Base-by-base conservation (phyloP, 306 rosid species). In the Abrus pulchellus region DNA sequence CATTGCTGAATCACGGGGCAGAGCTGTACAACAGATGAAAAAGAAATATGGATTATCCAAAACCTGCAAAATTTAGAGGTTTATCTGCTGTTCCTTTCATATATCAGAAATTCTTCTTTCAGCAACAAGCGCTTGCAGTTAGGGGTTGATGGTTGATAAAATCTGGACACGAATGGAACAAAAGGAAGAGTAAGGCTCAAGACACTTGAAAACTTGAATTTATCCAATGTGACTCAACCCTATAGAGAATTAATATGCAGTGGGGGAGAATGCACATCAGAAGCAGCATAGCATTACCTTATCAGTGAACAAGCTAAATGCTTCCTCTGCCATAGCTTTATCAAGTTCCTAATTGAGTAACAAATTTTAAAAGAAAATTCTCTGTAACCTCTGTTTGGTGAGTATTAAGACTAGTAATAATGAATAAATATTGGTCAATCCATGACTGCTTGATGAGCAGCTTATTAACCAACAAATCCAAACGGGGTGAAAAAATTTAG, bases 281-380 rank as follows among this genome's bases (percentile, higher is more conserved):
- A 20, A 68, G 45, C 34, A 54, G 20, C 32, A 82, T 49, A 50
- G 20, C 76, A 67, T 60, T 88, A 92, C 98, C 97, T 94, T 90
- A 75, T 89, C 88, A 4, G 90, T 85, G 74, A 94, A 83, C 71
- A 84, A 10, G 54, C 83, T 76, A 84, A 92, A 90, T 57, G 66
- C 83, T 85, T 92, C 97, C 63, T 77, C 84, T 27, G 75, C 88
- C 94, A 92, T 90, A 32, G 97, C 97, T 80, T 85, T 91, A 73
- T 89, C 98, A 72, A 92, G 92, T 81, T 90, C 97, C 97, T 94
- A 67, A 73, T 9, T 77, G n/a, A 53, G 73, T 5, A 85, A 53
- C 63, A 68, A 78, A 69, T 52, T 59, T 65, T 72, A 52, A 84
- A 72, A 68, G 41, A 68, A 64, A 14, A 0, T n/a, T 67, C 38